Evolutionary conservation across 352 stramenopile species (phyloP).

Genomic region (Globisporangium nagaii): DNA sequence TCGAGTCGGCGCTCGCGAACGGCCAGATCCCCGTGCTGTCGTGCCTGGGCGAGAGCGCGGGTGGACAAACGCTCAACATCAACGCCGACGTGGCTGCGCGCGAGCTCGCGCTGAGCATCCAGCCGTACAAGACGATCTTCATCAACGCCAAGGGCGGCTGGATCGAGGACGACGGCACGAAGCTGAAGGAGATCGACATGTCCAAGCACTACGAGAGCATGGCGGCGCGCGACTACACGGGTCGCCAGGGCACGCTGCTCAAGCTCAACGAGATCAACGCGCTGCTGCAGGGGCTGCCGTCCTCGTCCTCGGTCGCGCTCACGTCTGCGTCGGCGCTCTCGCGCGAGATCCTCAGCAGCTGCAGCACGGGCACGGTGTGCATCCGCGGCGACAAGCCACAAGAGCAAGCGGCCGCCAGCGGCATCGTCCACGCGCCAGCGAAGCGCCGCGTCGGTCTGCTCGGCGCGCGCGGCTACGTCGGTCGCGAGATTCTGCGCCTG

Average conservation of each 20-base stretch:
- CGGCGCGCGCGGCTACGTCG: conserved; percentile 82
- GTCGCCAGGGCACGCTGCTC: conserved; percentile 86
- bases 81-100: conserved; percentile 84
- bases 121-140: conserved; percentile 87
- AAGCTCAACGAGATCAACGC: conserved; percentile 90
- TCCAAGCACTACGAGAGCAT: conserved; percentile 71
- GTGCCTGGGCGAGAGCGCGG: conserved; percentile 67
- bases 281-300: conserved; percentile 69
- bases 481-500: conserved; percentile 80
- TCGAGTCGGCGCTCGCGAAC: conserved; percentile 59
- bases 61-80: conserved; percentile 85
- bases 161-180: conserved; percentile 82
- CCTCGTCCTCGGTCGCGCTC: conserved; percentile 78
- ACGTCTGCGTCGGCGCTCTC: conserved; percentile 78
- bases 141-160: conserved; percentile 87
- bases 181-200: conserved; percentile 83
- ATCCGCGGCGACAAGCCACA: conserved; percentile 41
- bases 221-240: conserved; percentile 78
- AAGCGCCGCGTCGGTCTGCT: conserved; percentile 84
- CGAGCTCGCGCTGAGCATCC: conserved; percentile 72
- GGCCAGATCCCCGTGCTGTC: conserved; percentile 84
- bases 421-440: conserved; percentile 16
- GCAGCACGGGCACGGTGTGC: conserved; percentile 82
- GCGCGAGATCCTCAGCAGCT: conserved; percentile 82
- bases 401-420: conserved; percentile 6